phyloP scores from a whole-genome alignment of 2,329 filamentous ascomycete genomes.

The Scopulariopsis brevicaulis region DNA sequence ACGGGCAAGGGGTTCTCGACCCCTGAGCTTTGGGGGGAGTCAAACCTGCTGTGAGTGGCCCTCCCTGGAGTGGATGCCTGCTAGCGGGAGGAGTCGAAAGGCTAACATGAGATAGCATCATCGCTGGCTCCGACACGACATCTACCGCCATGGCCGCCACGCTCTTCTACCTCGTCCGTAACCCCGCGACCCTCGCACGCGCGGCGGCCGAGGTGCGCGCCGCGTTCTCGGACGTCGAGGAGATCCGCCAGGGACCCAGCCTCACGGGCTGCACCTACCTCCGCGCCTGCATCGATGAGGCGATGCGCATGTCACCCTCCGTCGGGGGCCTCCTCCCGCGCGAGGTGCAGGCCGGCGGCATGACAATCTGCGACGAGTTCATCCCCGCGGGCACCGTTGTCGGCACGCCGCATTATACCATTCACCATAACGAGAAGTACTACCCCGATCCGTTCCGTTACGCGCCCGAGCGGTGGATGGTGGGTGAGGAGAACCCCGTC shows the following conservation, averaged over 20 bases:
- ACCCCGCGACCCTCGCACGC: slow-evolving; percentile 31
- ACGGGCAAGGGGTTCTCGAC: slow-evolving; percentile 55
- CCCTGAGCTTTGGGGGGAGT: slow-evolving; percentile 59
- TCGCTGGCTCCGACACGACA: slow-evolving; percentile 61
- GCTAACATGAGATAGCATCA: slow-evolving; percentile 33
- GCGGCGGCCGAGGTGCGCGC: slow-evolving; percentile 39
- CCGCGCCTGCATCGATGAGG: slow-evolving; percentile 53
- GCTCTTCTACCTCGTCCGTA: slow-evolving; percentile 50
- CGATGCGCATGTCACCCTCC: slow-evolving; percentile 51
- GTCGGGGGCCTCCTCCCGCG: slow-evolving; percentile 49
- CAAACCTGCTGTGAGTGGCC: slow-evolving; percentile 46
- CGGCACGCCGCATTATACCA: slow-evolving; percentile 54
- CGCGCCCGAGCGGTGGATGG: slow-evolving; percentile 55
- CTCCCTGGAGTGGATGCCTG: not conserved
- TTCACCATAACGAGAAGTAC: slow-evolving; percentile 56
- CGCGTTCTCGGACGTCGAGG: slow-evolving; percentile 38
- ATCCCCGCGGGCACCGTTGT: slow-evolving; percentile 51
- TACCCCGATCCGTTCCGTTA: slow-evolving; percentile 48
- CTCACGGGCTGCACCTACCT: slow-evolving; percentile 45
- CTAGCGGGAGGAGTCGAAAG: no score
- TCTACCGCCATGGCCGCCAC: slow-evolving; percentile 55
- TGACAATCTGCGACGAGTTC: slow-evolving; percentile 37
- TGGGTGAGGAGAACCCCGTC: slow-evolving; percentile 26
- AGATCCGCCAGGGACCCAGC: slow-evolving; percentile 38
- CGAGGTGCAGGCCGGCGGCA: slow-evolving; percentile 44